Evolutionary conservation across 345 rosid genomes (phyloP), one percentile per base, ranked within the genome.

Genomic region (Syzygium grande): DNA sequence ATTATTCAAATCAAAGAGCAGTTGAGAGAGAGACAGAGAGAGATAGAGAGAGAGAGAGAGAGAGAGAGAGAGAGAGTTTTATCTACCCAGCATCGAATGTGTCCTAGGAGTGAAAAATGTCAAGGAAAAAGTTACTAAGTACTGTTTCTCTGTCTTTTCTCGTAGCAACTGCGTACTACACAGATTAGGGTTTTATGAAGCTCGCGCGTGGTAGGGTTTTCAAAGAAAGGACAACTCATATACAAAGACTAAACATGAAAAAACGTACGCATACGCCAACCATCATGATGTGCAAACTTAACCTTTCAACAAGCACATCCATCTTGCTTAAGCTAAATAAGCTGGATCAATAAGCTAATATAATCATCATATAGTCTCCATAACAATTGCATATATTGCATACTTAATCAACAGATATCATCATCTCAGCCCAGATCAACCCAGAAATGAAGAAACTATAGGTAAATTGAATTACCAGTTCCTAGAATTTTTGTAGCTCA

Each of bases 111-210:
- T 53, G 73, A 30, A 89, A 91, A 90, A 73, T 49, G 49, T 73
- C 80, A 73, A 22, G 27, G 80, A 73, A 38, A 73, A 73, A 73
- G 89, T 87, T 58, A 61, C 46, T n/a, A 88, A 30, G 83, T 80
- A 85, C 85, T 88, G 86, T 85, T 77, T 14, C 52, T 34, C 27
- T 78, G 83, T 85, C 87, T 27, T 89, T 86, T 88, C 84, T 54
- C 30, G 58, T 86, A 86, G 87, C 30, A 78, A 86, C 65, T 38
- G 49, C 80, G 86, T 79, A 79, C 56, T 84, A 58, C 84, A 86
- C 65, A 88, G 53, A 91, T 91, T 94, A 92, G 94, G 95, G 95
- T 92, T 94, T 92, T 86, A 16, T n/a, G 80, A 87, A 85, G 86
- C 43, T 61, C 88, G 79, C 43, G 52, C 61, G 30, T 86, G 80